A percentile compares a stretch with the other conserved stretches of the same genome.
phyloP scores from a whole-genome alignment of 805 yeast genomes.

The Saccharomycopsis fermentans region DNA sequence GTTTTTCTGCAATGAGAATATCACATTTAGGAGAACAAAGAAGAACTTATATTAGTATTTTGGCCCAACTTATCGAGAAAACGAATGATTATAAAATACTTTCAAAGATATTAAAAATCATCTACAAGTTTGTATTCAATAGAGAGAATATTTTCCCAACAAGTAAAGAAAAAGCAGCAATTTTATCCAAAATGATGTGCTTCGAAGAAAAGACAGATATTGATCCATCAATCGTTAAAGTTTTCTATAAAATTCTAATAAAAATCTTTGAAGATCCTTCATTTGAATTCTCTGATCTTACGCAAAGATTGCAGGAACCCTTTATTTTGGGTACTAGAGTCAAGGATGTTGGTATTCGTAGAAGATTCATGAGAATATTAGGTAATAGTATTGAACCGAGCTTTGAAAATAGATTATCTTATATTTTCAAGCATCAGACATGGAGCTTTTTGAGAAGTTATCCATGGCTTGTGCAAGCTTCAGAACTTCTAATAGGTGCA shows the following conservation, averaged over 20 bases:
- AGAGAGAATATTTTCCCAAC: slow-evolving; percentile 74
- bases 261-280: slow-evolving; percentile 78
- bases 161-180: slow-evolving; percentile 91
- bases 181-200: slow-evolving; percentile 88
- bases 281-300: slow-evolving; percentile 74
- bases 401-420: slow-evolving; percentile 67
- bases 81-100: slow-evolving; percentile 69
- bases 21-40: slow-evolving; percentile 89
- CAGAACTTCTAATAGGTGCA: slow-evolving; percentile 75
- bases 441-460: slow-evolving; percentile 94
- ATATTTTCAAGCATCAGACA: slow-evolving; percentile 83
- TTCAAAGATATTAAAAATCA: slow-evolving; percentile 64
- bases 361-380: slow-evolving; percentile 68
- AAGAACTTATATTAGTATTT: slow-evolving; percentile 70
- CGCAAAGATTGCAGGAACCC: slow-evolving; percentile 94
- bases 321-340: slow-evolving; percentile 87
- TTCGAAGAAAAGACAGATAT: slow-evolving; percentile 63
- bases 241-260: slow-evolving; percentile 77
- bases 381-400: slow-evolving; percentile 72
- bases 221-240: slow-evolving; percentile 47
- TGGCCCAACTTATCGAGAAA: slow-evolving; percentile 86
- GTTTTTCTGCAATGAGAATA: slow-evolving; percentile 70
- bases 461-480: slow-evolving; percentile 90
- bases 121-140: slow-evolving; percentile 83
- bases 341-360: slow-evolving; percentile 63